Base-by-base conservation (phyloP, 2,329 filamentous ascomycete species). In the Ceratocystiopsis minuta region DNA sequence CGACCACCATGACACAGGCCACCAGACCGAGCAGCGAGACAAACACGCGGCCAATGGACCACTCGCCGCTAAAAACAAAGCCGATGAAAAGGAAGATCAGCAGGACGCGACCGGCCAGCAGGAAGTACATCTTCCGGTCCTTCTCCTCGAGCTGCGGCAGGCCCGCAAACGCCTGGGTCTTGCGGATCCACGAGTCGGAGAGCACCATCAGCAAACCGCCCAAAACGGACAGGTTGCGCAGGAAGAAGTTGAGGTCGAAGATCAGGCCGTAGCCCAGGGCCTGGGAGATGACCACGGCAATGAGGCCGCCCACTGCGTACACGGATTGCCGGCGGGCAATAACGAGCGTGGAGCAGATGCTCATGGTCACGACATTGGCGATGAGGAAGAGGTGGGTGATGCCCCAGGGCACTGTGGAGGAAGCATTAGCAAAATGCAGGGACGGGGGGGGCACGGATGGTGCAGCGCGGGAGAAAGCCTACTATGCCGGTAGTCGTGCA, bases 121-220 rank as follows among this genome's bases (percentile, higher is more conserved):
- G 90, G 66, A 98, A 92, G 71, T 98, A 98, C 88, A 96, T 96
- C 74, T 96, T 98, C 65, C 87, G 83, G 62, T 98, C 90, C 76
- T 96, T 96, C 70, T 98, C 90, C 58, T 96, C 90, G 41, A 98
- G 74, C 61, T 84, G 76, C 39, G 90, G 90, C 41, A 98, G 72
- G 38, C 90, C 90, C 38, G 90, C 90, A 48, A 94, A 94, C 3
- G 87, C 88, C 66, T 95, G 93, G 60, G 78, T 83, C 76, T 96
- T 96, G 64, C 87, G 81, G 49, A 95, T 86, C 86, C 88, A 96
- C 44, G 84, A 93, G 65, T 98, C 90, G 35, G 87, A 95, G 38
- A 98, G 72, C 16, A 98, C 90, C 90, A 98, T 96, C 53, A 98
- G 72, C 37, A 98, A 74, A 46, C 90, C 90, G 53, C 90, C 90